Base-by-base conservation (phyloP, 345 rosid species). In the Trapa bicornis region DNA sequence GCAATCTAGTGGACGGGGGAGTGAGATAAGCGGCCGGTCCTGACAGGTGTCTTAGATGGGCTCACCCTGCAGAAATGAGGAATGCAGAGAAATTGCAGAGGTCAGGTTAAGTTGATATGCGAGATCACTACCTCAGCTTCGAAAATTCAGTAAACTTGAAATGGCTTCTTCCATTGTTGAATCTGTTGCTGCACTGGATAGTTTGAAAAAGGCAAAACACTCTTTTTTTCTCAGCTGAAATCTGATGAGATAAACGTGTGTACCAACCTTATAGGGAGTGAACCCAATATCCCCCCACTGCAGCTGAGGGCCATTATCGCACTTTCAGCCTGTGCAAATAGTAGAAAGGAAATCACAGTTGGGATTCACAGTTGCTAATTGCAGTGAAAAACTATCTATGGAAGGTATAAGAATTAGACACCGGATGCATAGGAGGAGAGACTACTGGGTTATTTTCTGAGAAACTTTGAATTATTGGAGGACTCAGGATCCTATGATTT, bases 41-140 rank as follows among this genome's bases (percentile, higher is more conserved):
- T 87, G 47, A 89, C 97, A 7, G 97, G 99, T 39, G 97, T 91
- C 91, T 94, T 94, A 6, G 99, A 94, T 61, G 99, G 99, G 73
- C 99, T 94, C 45, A 91, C 95, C 96, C 99, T 94, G 86, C 79
- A 74, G n/a, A 62, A 17, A n/a, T n/a, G 29, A 64, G 32, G 6
- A 13, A 5, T 38, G 35, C 0, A 10, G 3, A 47, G 16, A 2
- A 10, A 47, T 22, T 22, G 29, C 29, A 47, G 17, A 45, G 13
- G 48, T 22, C 29, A 22, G 29, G 52, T 53, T 3, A 14, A 15
- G 29, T 17, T 52, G 16, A 2, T 50, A 50, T 50, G 5, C 17
- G 17, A 52, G 57, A 0, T 22, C 29, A 22, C 29, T 22, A 22
- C 29, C 57, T 52, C 43, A 17, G 29, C 60, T 54, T 4, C 33